These are phyloP conservation scores for Marasmius oreades DNA, from an alignment of 1,284 basidiomycete species.

Conservation along the genomic window DNA sequence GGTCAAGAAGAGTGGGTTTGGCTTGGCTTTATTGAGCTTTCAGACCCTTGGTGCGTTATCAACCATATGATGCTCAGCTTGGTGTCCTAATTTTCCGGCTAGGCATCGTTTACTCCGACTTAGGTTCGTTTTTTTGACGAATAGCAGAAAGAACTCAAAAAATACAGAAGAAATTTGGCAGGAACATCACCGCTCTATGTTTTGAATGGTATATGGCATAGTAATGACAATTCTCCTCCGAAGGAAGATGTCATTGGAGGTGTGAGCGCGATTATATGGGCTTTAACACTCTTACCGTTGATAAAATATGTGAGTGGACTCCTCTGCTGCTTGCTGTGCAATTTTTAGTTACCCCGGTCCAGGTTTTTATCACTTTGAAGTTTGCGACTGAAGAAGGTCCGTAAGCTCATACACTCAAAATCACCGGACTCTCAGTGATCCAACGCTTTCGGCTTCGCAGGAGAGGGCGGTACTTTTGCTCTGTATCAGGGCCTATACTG, in stretches of 20 bases:
- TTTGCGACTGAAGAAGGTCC: conserved; percentile 59
- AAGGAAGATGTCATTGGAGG: conserved; percentile 61
- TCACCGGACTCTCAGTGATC: not conserved
- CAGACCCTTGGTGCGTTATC: conserved; percentile 33
- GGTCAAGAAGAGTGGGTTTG: conserved; percentile 23
- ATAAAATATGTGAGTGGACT: conserved; percentile 55
- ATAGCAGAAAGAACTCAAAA: not conserved
- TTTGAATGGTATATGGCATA: conserved; percentile 60
- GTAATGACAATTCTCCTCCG: conserved; percentile 40
- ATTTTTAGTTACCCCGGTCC: not conserved
- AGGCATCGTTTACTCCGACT: conserved; percentile 70
- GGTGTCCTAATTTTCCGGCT: not conserved
- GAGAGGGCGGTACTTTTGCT: conserved; percentile 66
- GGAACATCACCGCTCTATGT: conserved; percentile 62
- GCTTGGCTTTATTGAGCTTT: conserved; percentile 29
- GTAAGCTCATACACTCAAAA: conserved; percentile 4
- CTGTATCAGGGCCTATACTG: conserved; percentile 55
- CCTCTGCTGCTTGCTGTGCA: not conserved
- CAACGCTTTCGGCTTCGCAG: conserved; percentile 23
- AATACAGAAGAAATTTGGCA: not conserved
- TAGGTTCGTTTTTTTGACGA: conserved; percentile 25
- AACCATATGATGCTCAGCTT: not conserved
- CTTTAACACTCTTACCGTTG: conserved; percentile 57
- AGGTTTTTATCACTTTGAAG: conserved; percentile 53
- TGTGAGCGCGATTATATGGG: conserved; percentile 60